A percentile compares a stretch with the other conserved stretches of the same genome.
Conservation (phyloP, 495 filamentous ascomycete species). For the Elasticomyces elasticus region DNA sequence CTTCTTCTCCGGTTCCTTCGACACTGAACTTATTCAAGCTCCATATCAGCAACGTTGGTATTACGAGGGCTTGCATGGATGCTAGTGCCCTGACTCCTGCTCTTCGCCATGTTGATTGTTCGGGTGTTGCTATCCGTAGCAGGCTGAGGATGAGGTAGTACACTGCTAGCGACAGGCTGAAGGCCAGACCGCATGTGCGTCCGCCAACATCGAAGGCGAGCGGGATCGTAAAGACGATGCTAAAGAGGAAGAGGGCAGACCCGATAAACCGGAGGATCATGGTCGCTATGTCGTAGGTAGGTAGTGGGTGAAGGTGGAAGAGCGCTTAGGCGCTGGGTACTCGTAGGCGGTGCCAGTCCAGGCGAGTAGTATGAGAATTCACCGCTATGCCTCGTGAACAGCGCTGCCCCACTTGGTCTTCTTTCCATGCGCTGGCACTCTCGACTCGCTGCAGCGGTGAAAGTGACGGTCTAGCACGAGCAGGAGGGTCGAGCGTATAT, state of each 20-base stretch:
- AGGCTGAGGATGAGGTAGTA: slow-evolving; percentile 87
- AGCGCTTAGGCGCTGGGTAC: background rate
- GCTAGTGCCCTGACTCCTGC: slow-evolving; percentile 54
- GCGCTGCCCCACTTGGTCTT: too few species aligned
- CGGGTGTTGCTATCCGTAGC: slow-evolving; percentile 71
- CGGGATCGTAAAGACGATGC: slow-evolving; percentile 85
- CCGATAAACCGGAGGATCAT: slow-evolving; percentile 31
- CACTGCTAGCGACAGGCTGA: slow-evolving; percentile 70
- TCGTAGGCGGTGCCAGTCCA: background rate
- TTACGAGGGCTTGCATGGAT: slow-evolving; percentile 69
- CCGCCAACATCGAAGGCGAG: slow-evolving; percentile 96
- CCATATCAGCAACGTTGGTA: slow-evolving; percentile 85
- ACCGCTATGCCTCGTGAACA: too few species aligned
- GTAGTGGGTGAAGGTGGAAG: background rate
- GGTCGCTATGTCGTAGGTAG: background rate
- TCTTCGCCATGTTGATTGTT: slow-evolving; percentile 61
- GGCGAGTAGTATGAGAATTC: too few species aligned
- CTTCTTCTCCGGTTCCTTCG: slow-evolving; percentile 59
- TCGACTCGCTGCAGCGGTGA: too few species aligned
- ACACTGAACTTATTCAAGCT: slow-evolving; percentile 87
- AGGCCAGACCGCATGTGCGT: slow-evolving; percentile 83
- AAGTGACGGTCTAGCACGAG: too few species aligned
- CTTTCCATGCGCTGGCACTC: too few species aligned
- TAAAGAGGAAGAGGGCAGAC: slow-evolving; percentile 64
- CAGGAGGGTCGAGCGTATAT: too few species aligned